Percentiles rank a stretch among this genome's conserved stretches.
Evolutionary conservation across 169 alveolate genomes (phyloP).

Genomic region (Eimeria zaria): DNA sequence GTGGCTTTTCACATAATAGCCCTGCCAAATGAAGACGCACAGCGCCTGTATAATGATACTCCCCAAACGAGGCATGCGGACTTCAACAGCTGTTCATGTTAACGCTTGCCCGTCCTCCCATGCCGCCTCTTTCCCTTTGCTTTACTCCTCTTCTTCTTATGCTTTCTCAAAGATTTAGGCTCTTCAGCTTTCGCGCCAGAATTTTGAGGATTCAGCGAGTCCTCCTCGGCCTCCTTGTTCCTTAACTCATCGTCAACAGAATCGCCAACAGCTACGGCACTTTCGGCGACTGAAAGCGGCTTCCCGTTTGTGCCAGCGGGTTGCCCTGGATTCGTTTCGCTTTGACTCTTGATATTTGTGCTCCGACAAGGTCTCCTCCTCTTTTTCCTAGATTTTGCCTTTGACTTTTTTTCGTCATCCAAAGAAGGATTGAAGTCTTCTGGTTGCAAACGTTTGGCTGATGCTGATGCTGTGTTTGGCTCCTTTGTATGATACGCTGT

Average conservation of each 20-base stretch:
- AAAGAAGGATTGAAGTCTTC: neutral
- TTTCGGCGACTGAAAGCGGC: neutral
- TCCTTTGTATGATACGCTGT: neutral
- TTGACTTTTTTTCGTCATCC: neutral
- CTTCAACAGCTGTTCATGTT: neutral
- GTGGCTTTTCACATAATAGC: neutral
- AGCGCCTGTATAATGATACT: neutral
- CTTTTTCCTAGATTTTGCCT: neutral
- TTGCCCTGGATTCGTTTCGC: neutral
- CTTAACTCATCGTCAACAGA: neutral
- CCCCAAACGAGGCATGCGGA: neutral
- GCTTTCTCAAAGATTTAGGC: neutral
- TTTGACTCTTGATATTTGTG: neutral
- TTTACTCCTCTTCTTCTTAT: conserved; percentile 23
- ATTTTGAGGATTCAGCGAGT: neutral
- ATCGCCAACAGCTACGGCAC: neutral
- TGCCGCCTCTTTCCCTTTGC: conserved; percentile 68
- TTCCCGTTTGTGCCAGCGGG: neutral
- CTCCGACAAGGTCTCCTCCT: neutral
- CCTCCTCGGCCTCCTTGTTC: neutral
- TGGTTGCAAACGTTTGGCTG: neutral
- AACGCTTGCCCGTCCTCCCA: conserved; percentile 70
- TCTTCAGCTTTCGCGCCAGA: neutral
- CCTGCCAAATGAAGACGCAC: neutral
- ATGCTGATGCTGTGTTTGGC: neutral